phyloP scores from a whole-genome alignment of 2,329 filamentous ascomycete species.

The Pestalotiopsis sp. region DNA sequence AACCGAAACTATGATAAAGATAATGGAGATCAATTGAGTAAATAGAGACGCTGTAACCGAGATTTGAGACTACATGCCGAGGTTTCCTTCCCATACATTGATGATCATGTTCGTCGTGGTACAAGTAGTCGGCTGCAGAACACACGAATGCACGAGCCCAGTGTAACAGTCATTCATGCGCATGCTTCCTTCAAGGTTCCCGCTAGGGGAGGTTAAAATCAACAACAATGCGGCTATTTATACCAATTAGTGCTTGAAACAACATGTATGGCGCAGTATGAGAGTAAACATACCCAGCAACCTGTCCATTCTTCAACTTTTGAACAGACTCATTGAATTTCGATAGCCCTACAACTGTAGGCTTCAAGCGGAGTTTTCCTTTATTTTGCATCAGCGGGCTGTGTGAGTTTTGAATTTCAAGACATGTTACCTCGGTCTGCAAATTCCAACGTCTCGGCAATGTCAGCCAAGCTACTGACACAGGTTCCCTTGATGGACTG shows the following conservation, averaged over 20 bases:
- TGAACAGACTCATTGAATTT: slow-evolving; percentile 16
- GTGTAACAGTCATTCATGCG: not conserved
- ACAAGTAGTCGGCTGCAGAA: not conserved
- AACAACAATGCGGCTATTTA: slow-evolving; percentile 15
- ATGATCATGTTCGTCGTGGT: not conserved
- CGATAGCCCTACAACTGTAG: slow-evolving; percentile 14
- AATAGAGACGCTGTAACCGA: not conserved
- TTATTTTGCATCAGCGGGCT: not conserved
- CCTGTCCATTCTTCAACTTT: slow-evolving; percentile 15
- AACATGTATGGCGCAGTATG: not conserved
- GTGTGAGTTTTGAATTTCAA: not conserved
- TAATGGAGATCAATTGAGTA: not conserved
- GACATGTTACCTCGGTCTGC: slow-evolving; percentile 15
- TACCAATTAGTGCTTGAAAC: not conserved
- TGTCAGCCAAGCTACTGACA: slow-evolving; percentile 17
- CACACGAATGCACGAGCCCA: not conserved
- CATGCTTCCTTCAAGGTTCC: not conserved
- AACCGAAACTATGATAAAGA: not conserved
- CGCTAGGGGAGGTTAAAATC: slow-evolving; percentile 14
- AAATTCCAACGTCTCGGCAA: slow-evolving; percentile 18
- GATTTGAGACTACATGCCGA: not conserved
- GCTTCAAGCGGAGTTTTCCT: slow-evolving; percentile 15
- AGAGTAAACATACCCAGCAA: slow-evolving; percentile 13
- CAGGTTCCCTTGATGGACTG: slow-evolving; percentile 18
- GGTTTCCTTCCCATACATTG: not conserved